These are phyloP conservation scores for Datisca glomerata DNA, from an alignment of 306 rosid genomes.

Conservation along the genomic window DNA sequence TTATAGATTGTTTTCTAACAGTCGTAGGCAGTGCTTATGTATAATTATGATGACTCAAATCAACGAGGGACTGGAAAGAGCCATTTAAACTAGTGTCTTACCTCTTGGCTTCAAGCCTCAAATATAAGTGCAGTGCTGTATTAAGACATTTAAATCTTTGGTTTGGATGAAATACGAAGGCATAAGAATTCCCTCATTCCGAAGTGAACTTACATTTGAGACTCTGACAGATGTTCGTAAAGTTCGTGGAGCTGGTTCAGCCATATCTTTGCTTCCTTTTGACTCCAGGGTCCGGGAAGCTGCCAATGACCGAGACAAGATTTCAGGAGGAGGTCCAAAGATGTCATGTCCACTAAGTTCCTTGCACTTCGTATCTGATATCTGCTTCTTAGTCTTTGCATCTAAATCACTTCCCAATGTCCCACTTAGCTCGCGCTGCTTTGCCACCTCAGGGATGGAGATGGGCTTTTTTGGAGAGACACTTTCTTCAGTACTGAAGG, in stretches of 20 bases:
- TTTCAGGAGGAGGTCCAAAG: conserved; percentile 73
- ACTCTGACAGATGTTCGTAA: conserved; percentile 75
- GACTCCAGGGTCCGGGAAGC: conserved; percentile 33
- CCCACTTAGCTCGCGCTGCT: conserved; percentile 90
- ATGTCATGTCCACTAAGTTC: conserved; percentile 83
- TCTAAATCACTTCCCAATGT: conserved; percentile 44
- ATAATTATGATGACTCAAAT: too few species aligned
- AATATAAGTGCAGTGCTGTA: too few species aligned
- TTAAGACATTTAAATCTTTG: too few species aligned
- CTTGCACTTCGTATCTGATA: conserved; percentile 61
- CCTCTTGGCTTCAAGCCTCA: too few species aligned
- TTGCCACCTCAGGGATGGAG: conserved; percentile 69
- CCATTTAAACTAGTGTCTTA: too few species aligned
- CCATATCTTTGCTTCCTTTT: conserved; percentile 32
- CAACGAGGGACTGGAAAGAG: too few species aligned
- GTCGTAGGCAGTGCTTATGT: too few species aligned
- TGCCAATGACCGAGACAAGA: conserved; percentile 33
- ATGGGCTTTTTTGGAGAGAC: conserved; percentile 53
- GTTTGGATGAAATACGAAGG: too few species aligned
- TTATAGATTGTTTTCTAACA: too few species aligned
- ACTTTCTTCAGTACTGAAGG: conserved; percentile 52
- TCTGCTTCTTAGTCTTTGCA: conserved; percentile 34
- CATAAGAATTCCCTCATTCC: too few species aligned
- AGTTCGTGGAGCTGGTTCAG: conserved; percentile 34
- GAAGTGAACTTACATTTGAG: conserved; percentile 65